Percentiles rank a stretch among this genome's conserved stretches.
Conservation (phyloP, 2,329 filamentous ascomycete genomes). For the Botrytis porri region DNA sequence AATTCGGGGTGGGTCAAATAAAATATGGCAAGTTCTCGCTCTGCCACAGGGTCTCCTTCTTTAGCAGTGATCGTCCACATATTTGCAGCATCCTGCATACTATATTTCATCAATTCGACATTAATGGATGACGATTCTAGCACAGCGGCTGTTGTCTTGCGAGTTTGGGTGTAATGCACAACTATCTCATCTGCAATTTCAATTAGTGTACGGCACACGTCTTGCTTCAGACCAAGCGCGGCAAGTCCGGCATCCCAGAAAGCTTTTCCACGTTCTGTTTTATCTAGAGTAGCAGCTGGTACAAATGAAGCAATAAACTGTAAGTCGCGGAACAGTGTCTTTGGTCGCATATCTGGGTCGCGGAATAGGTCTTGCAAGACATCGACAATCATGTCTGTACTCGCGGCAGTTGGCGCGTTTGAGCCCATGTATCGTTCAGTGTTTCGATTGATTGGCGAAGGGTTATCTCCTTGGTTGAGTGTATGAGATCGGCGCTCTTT, state of each 20-base stretch:
- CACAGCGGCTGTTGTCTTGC: constrained; percentile 42
- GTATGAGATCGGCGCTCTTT: constrained; percentile 64
- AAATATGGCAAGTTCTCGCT: constrained; percentile 88
- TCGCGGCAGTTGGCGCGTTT: constrained; percentile 39
- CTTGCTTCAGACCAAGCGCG: constrained; percentile 83
- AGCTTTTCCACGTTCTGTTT: constrained; percentile 66
- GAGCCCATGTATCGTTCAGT: constrained; percentile 73
- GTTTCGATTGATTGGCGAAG: constrained; percentile 65
- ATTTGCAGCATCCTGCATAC: constrained; percentile 74
- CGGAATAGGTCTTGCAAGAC: constrained; percentile 66
- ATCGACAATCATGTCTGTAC: constrained; percentile 55
- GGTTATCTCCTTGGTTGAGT: constrained; percentile 49
- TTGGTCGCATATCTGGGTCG: constrained; percentile 67
- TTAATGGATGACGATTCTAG: constrained; percentile 38
- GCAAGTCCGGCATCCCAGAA: constrained; percentile 83
- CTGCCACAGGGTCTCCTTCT: constrained; percentile 83
- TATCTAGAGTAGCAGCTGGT: constrained; percentile 57
- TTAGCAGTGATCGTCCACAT: constrained; percentile 94
- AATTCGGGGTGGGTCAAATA: constrained; percentile 90
- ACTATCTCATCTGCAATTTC: constrained; percentile 69
- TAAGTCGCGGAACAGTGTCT: constrained; percentile 76
- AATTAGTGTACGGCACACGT: constrained; percentile 65
- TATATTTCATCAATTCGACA: constrained; percentile 56
- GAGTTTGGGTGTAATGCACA: constrained; percentile 62
- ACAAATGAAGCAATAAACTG: constrained; percentile 71